phyloP scores from a whole-genome alignment of 2,329 filamentous ascomycete genomes.

The Rutstroemia sp. region DNA sequence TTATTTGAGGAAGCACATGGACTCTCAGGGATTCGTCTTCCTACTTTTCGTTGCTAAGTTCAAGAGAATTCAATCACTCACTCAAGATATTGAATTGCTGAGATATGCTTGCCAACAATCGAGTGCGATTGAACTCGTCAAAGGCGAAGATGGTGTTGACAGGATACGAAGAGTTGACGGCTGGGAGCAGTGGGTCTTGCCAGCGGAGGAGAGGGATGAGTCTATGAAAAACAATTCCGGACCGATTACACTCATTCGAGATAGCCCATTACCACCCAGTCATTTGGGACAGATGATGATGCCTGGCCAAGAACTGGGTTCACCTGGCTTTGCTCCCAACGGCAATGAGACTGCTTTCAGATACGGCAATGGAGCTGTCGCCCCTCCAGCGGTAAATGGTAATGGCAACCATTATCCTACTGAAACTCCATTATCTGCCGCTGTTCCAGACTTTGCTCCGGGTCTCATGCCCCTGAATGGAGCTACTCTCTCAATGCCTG shows the following conservation, averaged over 20 bases:
- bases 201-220: conserved; percentile 62
- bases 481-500: conserved; percentile 2
- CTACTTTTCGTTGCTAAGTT: conserved; percentile 77
- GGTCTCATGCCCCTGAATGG: conserved; percentile 16
- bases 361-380: conserved; percentile 18
- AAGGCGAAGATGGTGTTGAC: conserved; percentile 70
- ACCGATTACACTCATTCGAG: conserved; percentile 34
- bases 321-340: conserved; percentile 27
- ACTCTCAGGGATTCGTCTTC: conserved; percentile 85
- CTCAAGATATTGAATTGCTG: conserved; percentile 64
- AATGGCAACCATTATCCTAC: conserved; percentile 36
- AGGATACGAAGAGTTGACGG: conserved; percentile 66
- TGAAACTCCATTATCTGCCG: conserved; percentile 51
- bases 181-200: conserved; percentile 76
- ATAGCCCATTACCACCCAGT: conserved; percentile 18
- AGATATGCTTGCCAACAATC: conserved; percentile 70
- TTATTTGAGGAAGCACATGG: conserved; percentile 85
- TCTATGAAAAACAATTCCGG: conserved; percentile 71
- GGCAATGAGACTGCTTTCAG: conserved; percentile 19
- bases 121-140: conserved; percentile 63
- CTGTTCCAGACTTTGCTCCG: conserved; percentile 50
- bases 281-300: conserved; percentile 22
- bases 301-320: conserved; percentile 22
- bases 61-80: conserved; percentile 70
- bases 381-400: conserved; percentile 19